Evolutionary conservation across 1,284 basidiomycete species (phyloP), one percentile per base, ranked within the genome.

Genomic region (Pyrrhoderma noxium): DNA sequence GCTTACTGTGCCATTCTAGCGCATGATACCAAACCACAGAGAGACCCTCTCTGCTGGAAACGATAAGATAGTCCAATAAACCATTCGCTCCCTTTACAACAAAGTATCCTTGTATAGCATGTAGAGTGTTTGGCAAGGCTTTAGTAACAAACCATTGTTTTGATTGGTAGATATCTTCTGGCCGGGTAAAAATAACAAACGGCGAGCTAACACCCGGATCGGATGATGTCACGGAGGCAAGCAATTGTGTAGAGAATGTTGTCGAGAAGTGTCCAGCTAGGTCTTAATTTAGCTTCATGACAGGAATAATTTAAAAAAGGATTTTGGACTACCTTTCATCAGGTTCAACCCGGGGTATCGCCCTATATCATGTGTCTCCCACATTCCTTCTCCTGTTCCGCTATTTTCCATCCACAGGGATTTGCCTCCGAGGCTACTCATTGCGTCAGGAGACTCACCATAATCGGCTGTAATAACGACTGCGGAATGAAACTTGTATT

Each of bases 241-340:
- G 45, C 8, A 52, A 18, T 36, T 56, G 54, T 9, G 49, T 50
- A 27, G 50, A 52, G 25, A 39, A 56, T 16, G 54, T 56, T 11
- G 50, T 56, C 7, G 54, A 42, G 43, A 52, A 56, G 39, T 56
- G 54, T 5, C 54, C 54, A 21, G 45, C 54, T 56, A 41, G 19
- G 9, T 21, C 14, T 23, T 8, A 19, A 35, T 31, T 19, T 44
- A 25, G 47, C 18, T 25, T 16, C n/a, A 22, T 3, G n/a, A 44
- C 25, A 23, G 21, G 23, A 44, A 34, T 25, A 41, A 4, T 9
- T 39, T 11, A 14, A 14, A 18, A 16, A 14, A 14, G 37, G 25
- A 40, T 16, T 14, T 27, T 34, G 19, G 8, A 22, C 7, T 37
- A 39, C 54, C 50, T 49, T 52, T 56, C 35, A 56, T n/a, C 13